Evolutionary conservation across 176 grass and related monocot species (phyloP).

Genomic region (Aegilops speltoides): DNA sequence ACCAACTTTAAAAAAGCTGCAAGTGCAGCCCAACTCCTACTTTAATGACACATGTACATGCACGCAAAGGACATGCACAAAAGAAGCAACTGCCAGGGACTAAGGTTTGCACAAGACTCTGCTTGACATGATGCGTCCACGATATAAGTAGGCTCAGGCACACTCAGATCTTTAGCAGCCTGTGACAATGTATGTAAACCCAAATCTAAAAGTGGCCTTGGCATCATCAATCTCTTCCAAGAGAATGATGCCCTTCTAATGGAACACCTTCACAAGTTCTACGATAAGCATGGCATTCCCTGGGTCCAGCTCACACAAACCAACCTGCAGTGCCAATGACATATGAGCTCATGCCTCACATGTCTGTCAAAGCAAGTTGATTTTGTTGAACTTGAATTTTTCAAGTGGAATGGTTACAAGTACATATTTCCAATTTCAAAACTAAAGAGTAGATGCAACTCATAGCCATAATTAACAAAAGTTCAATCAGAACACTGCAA

Average conservation of each 20-base stretch:
- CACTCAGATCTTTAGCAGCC: no score
- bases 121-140: not conserved
- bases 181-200: no score
- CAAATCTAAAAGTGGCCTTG: no score
- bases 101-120: not conserved
- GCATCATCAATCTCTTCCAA: no score
- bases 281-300: no score
- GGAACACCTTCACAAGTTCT: no score
- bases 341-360: not conserved
- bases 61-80: not conserved
- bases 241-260: no score
- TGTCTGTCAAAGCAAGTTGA: conserved; percentile 1
- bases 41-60: not conserved
- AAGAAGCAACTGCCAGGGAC: not conserved
- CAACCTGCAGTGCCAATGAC: not conserved
- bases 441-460: not conserved
- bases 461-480: conserved; percentile 2
- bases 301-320: no score
- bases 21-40: not conserved
- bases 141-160: not conserved
- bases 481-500: conserved; percentile 7
- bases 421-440: conserved; percentile 15
- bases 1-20: not conserved
- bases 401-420: not conserved
- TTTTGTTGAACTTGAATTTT: not conserved